These are phyloP conservation scores for Vicia faba DNA, from an alignment of 306 rosid genomes.

Conservation along the genomic window DNA sequence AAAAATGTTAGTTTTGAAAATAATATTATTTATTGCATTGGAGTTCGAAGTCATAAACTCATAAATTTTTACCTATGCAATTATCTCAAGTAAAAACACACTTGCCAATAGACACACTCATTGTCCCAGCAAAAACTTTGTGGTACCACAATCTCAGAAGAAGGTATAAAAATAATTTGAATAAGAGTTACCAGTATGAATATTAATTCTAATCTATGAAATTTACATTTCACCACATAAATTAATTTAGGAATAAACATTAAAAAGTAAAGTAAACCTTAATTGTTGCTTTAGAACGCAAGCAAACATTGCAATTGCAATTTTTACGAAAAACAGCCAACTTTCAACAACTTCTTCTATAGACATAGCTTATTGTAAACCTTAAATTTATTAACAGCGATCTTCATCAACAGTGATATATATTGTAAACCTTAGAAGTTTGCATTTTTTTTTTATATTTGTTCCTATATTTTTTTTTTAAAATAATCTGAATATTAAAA, in stretches of 20 bases:
- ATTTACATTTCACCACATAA: conserved; percentile 20
- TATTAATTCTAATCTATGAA: conserved; percentile 3
- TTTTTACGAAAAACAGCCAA: conserved; percentile 67
- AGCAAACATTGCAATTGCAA: conserved; percentile 86
- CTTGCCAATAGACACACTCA: conserved; percentile 82
- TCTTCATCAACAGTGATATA: no score
- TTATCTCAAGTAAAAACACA: conserved; percentile 31
- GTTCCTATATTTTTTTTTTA: no score
- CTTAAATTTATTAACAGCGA: no score
- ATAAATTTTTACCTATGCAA: conserved; percentile 11
- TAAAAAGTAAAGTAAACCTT: conserved; percentile 53
- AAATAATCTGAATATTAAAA: no score
- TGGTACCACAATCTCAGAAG: conserved; percentile 48
- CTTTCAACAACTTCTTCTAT: conserved; percentile 50
- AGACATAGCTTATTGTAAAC: no score
- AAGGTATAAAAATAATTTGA: conserved; percentile 25
- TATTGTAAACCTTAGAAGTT: no score
- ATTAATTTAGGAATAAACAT: conserved; percentile 19
- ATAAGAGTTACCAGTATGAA: neutral
- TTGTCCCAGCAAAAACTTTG: conserved; percentile 56
- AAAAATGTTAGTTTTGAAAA: no score
- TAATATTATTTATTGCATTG: no score
- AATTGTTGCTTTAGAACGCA: conserved; percentile 58
- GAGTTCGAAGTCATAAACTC: no score
- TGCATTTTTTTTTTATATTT: no score